Base-by-base conservation (phyloP, 73 alveolate genomes). In the Paramecium tetraurelia region DNA sequence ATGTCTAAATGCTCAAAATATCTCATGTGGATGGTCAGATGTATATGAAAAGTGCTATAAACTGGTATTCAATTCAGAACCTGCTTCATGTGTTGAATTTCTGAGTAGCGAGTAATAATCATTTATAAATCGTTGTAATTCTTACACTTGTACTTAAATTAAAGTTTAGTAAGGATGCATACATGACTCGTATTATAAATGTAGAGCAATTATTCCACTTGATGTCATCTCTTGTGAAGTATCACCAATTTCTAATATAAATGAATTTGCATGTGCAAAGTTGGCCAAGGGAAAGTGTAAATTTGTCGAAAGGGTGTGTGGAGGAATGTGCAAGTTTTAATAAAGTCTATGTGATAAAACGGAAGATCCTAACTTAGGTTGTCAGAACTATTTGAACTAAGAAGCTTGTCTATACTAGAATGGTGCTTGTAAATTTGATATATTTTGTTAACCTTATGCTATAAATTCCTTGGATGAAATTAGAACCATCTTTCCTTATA, bases 211-310 rank as follows among this genome's bases (percentile, higher is more conserved):
- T 31, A 63, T 63, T 1, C 46, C 84, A 5, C 24, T 41, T 22
- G 84, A 63, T 63, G 21, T 63, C 12, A 21, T 63, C 16, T 40
- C 33, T 1, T 80, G 90, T 48, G 18, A 20, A 31, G 35, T n/a
- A n/a, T n/a, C 20, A n/a, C 1, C 69, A 18, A 53, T 53, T 53
- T 53, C 90, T 11, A 36, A 35, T 40, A 38, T 80, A 4, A 80
- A 80, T 44, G 33, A 80, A 80, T 43, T 43, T 80, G 90, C 76
- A 43, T 80, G 90, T 46, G 46, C 46, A 27, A 63, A 63, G 14
- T 12, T 31, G 14, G 24, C 84, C 3, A 63, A 31, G 3, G 84
- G 46, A 31, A 63, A 63, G 46, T 63, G 84, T 27, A 27, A 63
- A 27, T 63, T 27, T 27, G 5, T 31, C 3, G 31, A 63, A 27